Base-by-base conservation (phyloP, 768 basidiomycete species). In the Amyloporia xantha region DNA sequence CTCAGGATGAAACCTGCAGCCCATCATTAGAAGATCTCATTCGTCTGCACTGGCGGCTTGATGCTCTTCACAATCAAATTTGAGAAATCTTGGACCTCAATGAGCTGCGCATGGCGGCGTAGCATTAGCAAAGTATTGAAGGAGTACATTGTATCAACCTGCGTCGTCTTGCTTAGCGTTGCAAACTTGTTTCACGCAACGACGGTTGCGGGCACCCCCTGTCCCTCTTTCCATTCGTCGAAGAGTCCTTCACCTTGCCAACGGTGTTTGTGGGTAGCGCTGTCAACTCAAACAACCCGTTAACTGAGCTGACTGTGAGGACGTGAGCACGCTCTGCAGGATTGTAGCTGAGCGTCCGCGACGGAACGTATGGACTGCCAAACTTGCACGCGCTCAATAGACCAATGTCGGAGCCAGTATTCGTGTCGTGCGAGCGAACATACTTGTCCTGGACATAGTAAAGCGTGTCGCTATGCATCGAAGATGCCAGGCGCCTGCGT, bases 401-500 rank as follows among this genome's bases (percentile, higher is more conserved):
- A 26, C 93, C 92, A 36, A 94, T 83, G 61, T 98, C 96, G 36
- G 91, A 82, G 11, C 92, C 91, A 5, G 83, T 87, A 58, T 81
- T 82, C 66, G 98, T 85, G 68, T 99, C 96, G 66, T 93, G 91
- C 49, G 91, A 80, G 52, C 96, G 86, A 47, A 98, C 94, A 59
- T 95, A 91, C 75, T 99, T 99, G 76, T 99, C 96, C 37, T 94
- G 86, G 54, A 98, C 82, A 67, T 99, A 99, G 71, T 91, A 97
- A 13, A 99, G 71, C 0, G 82, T 84, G 64, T 99, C 94, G 51
- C 84, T 84, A 57, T 93, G 86, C 24, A 97, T 79, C 0, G 92
- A 79, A 66, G 96, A 99, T 0, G 96, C 94, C 4, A 96, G 96
- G 4, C 96, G 82, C 69, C 98, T 96, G 42, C 96, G 86, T 64